phyloP scores from a whole-genome alignment of 2,329 filamentous ascomycete species.

The Monosporascus sp. region DNA sequence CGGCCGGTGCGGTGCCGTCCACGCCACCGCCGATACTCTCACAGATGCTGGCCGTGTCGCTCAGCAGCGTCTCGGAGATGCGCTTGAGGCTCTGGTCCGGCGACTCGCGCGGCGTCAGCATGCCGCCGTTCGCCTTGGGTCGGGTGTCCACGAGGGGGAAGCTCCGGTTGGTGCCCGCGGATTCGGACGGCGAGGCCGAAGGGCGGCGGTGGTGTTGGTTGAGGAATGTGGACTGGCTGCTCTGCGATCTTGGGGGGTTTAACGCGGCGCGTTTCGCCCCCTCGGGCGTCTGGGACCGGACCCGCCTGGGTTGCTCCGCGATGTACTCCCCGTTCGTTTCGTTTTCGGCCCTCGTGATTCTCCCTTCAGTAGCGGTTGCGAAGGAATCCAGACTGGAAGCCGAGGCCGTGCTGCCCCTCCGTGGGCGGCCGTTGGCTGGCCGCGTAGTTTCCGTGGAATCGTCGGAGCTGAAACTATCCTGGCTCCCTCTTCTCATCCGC shows the following conservation, averaged over 20 bases:
- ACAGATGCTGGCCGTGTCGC: constrained; percentile 39
- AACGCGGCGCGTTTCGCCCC: constrained; percentile 23
- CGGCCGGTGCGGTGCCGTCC: constrained; percentile 13
- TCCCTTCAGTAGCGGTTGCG: constrained; percentile 50
- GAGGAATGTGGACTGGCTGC: constrained; percentile 32
- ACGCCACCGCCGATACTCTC: constrained; percentile 27
- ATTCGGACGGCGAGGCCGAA: constrained; percentile 53
- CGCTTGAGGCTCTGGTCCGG: constrained; percentile 44
- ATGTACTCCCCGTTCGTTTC: constrained; percentile 15
- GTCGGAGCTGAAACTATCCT: constrained; percentile 52
- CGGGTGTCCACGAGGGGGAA: constrained; percentile 54
- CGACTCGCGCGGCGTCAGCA: constrained; percentile 43
- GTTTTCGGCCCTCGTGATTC: constrained; percentile 20
- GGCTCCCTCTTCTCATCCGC: constrained; percentile 41
- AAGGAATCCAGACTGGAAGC: constrained; percentile 50
- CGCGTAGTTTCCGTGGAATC: constrained; percentile 59
- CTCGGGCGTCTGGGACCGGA: constrained; percentile 27
- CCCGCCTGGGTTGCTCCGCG: constrained; percentile 16
- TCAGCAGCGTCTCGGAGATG: constrained; percentile 44
- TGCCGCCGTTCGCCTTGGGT: constrained; percentile 38
- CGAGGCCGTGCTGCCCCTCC: constrained; percentile 45
- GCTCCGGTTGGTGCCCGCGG: constrained; percentile 54
- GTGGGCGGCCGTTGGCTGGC: constrained; percentile 18
- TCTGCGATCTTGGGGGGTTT: constrained; percentile 36
- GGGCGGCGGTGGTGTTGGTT: constrained; percentile 39